These are phyloP conservation scores for Clarireedia sp. DNA, from an alignment of 2,329 filamentous ascomycete genomes.

Conservation along the genomic window DNA sequence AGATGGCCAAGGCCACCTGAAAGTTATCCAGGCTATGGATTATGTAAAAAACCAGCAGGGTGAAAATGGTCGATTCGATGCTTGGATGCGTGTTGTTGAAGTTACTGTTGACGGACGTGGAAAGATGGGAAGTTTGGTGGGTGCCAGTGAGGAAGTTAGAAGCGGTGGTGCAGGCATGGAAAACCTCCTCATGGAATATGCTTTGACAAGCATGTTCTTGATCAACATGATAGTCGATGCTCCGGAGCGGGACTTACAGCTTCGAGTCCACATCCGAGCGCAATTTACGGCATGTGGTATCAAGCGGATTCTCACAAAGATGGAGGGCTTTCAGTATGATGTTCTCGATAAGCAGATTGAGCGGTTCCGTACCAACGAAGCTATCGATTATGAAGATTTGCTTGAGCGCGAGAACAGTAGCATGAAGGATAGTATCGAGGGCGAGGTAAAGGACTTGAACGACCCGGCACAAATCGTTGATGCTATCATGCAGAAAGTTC, in stretches of 20 bases:
- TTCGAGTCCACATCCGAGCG: slow-evolving; percentile 88
- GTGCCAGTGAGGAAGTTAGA: slow-evolving; percentile 90
- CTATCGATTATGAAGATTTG: slow-evolving; percentile 96
- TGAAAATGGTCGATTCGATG: slow-evolving; percentile 92
- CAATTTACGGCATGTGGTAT: slow-evolving; percentile 95
- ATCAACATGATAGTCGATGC: slow-evolving; percentile 96
- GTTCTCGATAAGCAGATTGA: slow-evolving; percentile 98
- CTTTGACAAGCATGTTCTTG: slow-evolving; percentile 85
- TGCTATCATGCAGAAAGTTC: slow-evolving; percentile 78
- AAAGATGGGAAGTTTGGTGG: slow-evolving; percentile 97
- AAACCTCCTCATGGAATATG: slow-evolving; percentile 98
- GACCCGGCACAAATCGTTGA: slow-evolving; percentile 92
- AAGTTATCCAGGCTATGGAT: slow-evolving; percentile 90
- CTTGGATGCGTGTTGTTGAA: slow-evolving; percentile 98
- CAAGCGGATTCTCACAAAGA: slow-evolving; percentile 88
- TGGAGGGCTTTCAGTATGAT: slow-evolving; percentile 98
- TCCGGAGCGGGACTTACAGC: slow-evolving; percentile 77
- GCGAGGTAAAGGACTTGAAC: slow-evolving; percentile 79
- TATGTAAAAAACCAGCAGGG: slow-evolving; percentile 79
- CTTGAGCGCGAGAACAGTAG: slow-evolving; percentile 85
- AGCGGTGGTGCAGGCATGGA: slow-evolving; percentile 98
- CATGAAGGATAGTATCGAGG: slow-evolving; percentile 64
- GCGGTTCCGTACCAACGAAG: slow-evolving; percentile 85
- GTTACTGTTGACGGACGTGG: slow-evolving; percentile 94
- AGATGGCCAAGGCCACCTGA: slow-evolving; percentile 78